Evolutionary conservation across 2,329 filamentous ascomycete species (phyloP).

Genomic region (Podosphaera leucotricha): DNA sequence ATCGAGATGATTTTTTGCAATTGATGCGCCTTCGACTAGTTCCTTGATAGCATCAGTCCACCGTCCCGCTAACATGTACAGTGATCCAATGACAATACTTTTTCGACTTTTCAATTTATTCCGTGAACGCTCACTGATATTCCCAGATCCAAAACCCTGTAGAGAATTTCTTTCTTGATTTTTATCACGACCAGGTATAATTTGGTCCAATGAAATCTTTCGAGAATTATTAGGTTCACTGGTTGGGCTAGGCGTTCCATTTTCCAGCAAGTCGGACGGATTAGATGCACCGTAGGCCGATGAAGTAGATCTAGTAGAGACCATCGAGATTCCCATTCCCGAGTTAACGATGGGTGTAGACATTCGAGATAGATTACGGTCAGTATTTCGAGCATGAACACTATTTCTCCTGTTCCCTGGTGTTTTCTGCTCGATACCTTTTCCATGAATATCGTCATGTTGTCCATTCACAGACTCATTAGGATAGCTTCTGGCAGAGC

Average conservation of each 20-base stretch:
- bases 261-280: slow-evolving; percentile 9
- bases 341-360: slow-evolving; percentile 42
- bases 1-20: slow-evolving; percentile 60
- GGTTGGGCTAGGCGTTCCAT: slow-evolving; percentile 5
- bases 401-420: slow-evolving; percentile 26
- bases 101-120: slow-evolving; percentile 62
- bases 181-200: slow-evolving; percentile 8
- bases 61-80: slow-evolving; percentile 72
- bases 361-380: slow-evolving; percentile 46
- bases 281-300: slow-evolving; percentile 8
- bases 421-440: slow-evolving; percentile 31
- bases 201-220: slow-evolving; percentile 6
- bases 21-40: slow-evolving; percentile 54
- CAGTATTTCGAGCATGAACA: slow-evolving; percentile 28
- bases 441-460: slow-evolving; percentile 20
- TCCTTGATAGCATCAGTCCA: slow-evolving; percentile 78
- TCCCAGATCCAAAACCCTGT: slow-evolving; percentile 47
- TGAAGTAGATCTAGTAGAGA: slow-evolving; percentile 8
- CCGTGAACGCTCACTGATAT: slow-evolving; percentile 52
- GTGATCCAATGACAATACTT: slow-evolving; percentile 55
- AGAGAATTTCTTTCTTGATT: slow-evolving; percentile 32
- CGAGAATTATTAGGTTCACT: slow-evolving; percentile 3
- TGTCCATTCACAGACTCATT: slow-evolving; percentile 17
- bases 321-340: slow-evolving; percentile 11
- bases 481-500: slow-evolving; percentile 6